Evolutionary conservation across 176 grass and related monocot species (phyloP), one percentile per base, ranked within the genome.

Genomic region (Oryza glaberrima): DNA sequence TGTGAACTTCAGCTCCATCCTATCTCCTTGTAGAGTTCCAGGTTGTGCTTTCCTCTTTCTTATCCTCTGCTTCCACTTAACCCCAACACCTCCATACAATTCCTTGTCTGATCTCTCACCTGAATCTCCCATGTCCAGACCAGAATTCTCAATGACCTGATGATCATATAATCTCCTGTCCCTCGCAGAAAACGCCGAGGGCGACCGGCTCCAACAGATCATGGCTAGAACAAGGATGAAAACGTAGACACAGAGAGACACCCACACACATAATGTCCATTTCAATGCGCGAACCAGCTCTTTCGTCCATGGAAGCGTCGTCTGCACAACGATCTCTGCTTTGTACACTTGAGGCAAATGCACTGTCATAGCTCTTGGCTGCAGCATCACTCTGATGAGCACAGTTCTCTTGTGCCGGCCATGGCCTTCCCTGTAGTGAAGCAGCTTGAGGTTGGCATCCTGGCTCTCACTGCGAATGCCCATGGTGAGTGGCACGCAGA

Each of bases 181-280:
- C 3, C 25, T 20, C 0, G 44, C 6, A 3, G 72, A 90, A 3
- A 20, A 14, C 0, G 4, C 34, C 0, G 56, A 23, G 2, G 54
- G 32, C 0, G 17, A 16, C 34, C 78, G 17, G 3, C 58, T 79
- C 13, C 74, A 82, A 47, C 67, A 82, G 47, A 83, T 32, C 2
- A 32, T 4, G 6, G 60, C 46, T 8, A 86, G 36, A 45, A 40
- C 13, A 38, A 81, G 4, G 2, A 86, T 73, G 10, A 16, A 11
- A 26, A 28, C 2, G 0, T 61, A 83, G 13, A 90, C 36, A 36
- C 14, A 78, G 14, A 36, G 47, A n/a, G 84, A 90, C 7, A 82
- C 20, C 88, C 88, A 90, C 1, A 90, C 79, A 1, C 35, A 86
- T 9, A 86, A 9, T 78, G 88, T 90, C 84, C 88, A 90, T 44